Conservation (phyloP, 129 eudicot species). For the Saussurea involucrata region DNA sequence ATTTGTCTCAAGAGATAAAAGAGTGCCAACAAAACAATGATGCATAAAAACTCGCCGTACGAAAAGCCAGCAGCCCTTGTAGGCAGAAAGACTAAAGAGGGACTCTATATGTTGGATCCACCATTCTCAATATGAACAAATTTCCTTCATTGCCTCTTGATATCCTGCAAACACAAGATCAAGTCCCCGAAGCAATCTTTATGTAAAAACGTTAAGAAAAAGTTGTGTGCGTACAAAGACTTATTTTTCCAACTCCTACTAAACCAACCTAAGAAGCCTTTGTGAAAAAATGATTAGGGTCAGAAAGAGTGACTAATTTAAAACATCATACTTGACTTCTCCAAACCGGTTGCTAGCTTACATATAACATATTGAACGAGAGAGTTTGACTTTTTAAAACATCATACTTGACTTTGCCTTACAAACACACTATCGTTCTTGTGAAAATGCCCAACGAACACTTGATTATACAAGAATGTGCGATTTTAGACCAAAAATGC, state of each 20-base stretch:
- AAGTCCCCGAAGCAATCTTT: neutral
- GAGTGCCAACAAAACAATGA: neutral
- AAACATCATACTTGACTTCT: neutral
- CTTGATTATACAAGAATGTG: neutral
- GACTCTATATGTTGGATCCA: constrained; percentile 72
- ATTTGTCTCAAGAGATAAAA: neutral
- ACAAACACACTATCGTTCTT: neutral
- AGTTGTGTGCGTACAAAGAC: neutral
- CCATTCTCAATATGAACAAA: constrained; percentile 85
- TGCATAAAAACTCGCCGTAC: neutral
- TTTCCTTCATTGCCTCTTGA: constrained; percentile 96
- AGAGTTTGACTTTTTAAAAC: neutral
- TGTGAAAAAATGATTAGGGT: neutral
- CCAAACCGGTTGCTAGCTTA: neutral
- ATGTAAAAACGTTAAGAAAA: neutral
- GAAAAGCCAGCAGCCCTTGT: neutral
- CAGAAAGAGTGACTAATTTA: too few species aligned
- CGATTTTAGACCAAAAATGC: neutral
- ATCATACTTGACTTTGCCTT: neutral
- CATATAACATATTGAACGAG: neutral
- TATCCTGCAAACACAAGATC: constrained; percentile 41
- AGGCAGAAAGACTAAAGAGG: constrained; percentile 30
- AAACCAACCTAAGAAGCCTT: too few species aligned
- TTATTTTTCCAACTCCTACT: neutral
- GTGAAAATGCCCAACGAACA: neutral